A percentile compares a stretch with the other conserved stretches of the same genome.
phyloP scores from a whole-genome alignment of 441 rosid genomes.

The Erodium trifolium region DNA sequence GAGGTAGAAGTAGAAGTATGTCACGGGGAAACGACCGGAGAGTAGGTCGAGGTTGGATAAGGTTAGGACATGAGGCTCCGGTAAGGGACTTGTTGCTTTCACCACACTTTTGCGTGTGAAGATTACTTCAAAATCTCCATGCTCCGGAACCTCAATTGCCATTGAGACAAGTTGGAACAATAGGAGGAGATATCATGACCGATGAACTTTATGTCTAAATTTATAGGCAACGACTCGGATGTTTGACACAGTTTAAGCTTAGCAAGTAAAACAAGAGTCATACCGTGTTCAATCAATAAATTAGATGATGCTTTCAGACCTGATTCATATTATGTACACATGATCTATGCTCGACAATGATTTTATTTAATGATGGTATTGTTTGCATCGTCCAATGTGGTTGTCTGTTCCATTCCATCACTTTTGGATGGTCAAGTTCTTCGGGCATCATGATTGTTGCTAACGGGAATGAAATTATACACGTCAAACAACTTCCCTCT shows the following conservation, averaged over 20 bases:
- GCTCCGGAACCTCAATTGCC: constrained; percentile 16
- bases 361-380: not conserved
- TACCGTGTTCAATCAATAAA: not conserved
- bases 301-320: not conserved
- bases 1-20: constrained; percentile 62
- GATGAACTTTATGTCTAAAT: not conserved
- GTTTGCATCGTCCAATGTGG: not conserved
- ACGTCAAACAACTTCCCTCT: not conserved
- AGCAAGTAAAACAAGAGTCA: not conserved
- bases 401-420: not conserved
- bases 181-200: not conserved
- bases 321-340: not conserved
- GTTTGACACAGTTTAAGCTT: not conserved
- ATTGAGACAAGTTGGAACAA: constrained; percentile 3
- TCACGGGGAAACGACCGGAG: constrained; percentile 73
- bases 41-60: constrained; percentile 86
- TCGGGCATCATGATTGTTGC: constrained; percentile 23
- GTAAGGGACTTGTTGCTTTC: constrained; percentile 29
- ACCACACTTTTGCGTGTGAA: constrained; percentile 34
- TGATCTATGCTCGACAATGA: too few species aligned
- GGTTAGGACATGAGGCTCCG: constrained; percentile 25
- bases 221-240: not conserved
- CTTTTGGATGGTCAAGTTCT: constrained; percentile 14
- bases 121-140: constrained; percentile 32
- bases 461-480: not conserved